phyloP scores from a whole-genome alignment of 345 rosid genomes.

The Eucalyptus cladocalyx region DNA sequence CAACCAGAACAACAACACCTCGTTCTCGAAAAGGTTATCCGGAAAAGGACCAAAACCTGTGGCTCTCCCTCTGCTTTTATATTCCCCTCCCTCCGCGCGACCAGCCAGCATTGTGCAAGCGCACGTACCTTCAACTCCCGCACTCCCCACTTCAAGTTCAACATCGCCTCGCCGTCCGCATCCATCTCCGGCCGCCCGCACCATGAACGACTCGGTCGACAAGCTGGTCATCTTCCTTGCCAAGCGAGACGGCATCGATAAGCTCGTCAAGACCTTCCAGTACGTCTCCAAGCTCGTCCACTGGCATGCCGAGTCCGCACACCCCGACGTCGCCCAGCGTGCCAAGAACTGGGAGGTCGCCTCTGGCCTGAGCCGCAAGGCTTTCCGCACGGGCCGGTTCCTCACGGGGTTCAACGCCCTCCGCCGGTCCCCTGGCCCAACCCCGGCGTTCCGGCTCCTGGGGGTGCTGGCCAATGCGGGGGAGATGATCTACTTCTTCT shows the following conservation, averaged over 20 bases:
- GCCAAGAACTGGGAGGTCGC: constrained; percentile 95
- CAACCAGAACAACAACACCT: not conserved
- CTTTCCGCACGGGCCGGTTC: constrained; percentile 82
- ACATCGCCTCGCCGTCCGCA: not conserved
- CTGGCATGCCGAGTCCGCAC: constrained; percentile 51
- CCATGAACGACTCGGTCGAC: constrained; percentile 69
- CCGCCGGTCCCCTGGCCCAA: constrained; percentile 59
- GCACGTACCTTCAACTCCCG: not conserved
- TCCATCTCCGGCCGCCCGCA: not conserved
- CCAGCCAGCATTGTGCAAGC: not conserved
- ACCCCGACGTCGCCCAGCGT: constrained; percentile 39
- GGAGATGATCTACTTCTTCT: constrained; percentile 94
- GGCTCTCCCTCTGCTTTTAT: constrained; percentile 16
- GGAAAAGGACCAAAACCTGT: not conserved
- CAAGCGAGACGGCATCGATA: constrained; percentile 94
- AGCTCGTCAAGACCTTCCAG: constrained; percentile 96
- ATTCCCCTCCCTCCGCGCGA: not conserved
- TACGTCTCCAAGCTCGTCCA: constrained; percentile 87
- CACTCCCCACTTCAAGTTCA: not conserved
- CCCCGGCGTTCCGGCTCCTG: constrained; percentile 27
- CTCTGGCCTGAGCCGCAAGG: constrained; percentile 89
- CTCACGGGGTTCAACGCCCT: constrained; percentile 90
- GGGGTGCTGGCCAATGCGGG: constrained; percentile 79
- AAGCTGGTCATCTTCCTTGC: constrained; percentile 88
- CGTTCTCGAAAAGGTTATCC: constrained; percentile 10